Evolutionary conservation across 441 rosid species (phyloP), one percentile per base, ranked within the genome.

Genomic region (Viola pubescens): DNA sequence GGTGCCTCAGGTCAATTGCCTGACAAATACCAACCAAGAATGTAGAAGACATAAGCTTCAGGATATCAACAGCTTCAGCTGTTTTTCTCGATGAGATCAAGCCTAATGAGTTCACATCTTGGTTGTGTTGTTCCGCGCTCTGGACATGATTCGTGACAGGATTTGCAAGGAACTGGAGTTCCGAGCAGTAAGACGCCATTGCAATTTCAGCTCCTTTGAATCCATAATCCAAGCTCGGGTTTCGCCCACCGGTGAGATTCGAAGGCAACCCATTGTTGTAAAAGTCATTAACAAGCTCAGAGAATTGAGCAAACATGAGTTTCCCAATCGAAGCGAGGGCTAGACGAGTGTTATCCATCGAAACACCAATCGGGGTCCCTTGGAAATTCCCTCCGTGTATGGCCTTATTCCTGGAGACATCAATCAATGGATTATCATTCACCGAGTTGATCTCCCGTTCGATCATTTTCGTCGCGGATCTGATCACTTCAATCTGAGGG

Each of bases 181-280:
- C 94, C 0, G 94, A 86, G 16, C 94, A 86, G 44, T 86, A 86
- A 0, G 94, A 80, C 39, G 94, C 94, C 94, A 86, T 86, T 0
- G 94, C 90, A 2, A 86, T 86, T 69, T 86, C 96, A 0, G 91
- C 90, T 3, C 96, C 96, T 74, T 88, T 88, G 78, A 86, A 86
- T 4, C 96, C 96, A 11, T 88, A 88, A 63, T 88, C 96, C 67
- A 88, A 70, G 74, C 96, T 88, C 1, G 96, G 96, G 52, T 75
- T 62, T 58, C 85, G 62, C 1, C 94, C 82, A 0, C 81, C 94
- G 0, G 89, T 79, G 7, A 88, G 83, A 62, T 86, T 88, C 4
- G 94, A 86, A 9, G 94, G 96, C 71, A 88, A 66, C 3, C 96
- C 94, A 12, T 88, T 88, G 80, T 84, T 88, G 86, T 88, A 88